Percentiles rank a stretch among this genome's conserved stretches.
Evolutionary conservation across 2,329 filamentous ascomycete genomes (phyloP).

Genomic region (Alternaria gaisen): DNA sequence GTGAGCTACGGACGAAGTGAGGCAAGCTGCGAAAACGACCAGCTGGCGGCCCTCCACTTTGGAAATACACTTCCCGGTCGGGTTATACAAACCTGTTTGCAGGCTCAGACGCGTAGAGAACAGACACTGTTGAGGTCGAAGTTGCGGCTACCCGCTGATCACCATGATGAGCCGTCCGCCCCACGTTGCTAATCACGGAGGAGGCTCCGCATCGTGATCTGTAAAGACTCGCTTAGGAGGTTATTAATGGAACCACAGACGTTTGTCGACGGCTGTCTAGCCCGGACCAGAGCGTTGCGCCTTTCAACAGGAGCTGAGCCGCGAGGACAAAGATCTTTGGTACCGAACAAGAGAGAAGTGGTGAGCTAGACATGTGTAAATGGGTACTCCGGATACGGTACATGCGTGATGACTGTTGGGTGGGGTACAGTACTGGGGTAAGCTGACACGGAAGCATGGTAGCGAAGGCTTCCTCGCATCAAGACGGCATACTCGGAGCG

Average conservation of each 20-base stretch:
- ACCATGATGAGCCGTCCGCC: constrained; percentile 20
- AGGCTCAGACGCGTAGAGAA: not conserved
- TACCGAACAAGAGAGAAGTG: not conserved
- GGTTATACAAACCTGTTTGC: constrained; percentile 1
- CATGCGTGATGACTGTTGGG: constrained; percentile 5
- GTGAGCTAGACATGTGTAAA: not conserved
- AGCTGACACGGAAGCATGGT: constrained; percentile 11
- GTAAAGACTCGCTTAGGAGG: constrained; percentile 16
- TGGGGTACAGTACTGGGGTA: constrained; percentile 12
- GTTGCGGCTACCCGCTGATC: constrained; percentile 15
- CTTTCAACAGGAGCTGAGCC: constrained; percentile 7
- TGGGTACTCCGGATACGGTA: constrained; percentile 6
- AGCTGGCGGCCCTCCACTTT: not conserved
- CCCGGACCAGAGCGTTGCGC: constrained; percentile 2
- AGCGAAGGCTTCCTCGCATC: constrained; percentile 16
- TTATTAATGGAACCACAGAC: constrained; percentile 17
- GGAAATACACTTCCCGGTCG: not conserved
- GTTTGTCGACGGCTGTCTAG: constrained; percentile 13
- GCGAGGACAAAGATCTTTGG: not conserved
- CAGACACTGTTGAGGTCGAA: constrained; percentile 15
- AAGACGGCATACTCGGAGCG: constrained; percentile 14
- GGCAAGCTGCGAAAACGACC: not conserved
- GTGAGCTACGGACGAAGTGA: constrained; percentile 1
- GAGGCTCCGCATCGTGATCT: constrained; percentile 16
- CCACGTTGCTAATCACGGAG: constrained; percentile 20